phyloP scores from a whole-genome alignment of 208 protist species.

The Novymonas esmeraldas region DNA sequence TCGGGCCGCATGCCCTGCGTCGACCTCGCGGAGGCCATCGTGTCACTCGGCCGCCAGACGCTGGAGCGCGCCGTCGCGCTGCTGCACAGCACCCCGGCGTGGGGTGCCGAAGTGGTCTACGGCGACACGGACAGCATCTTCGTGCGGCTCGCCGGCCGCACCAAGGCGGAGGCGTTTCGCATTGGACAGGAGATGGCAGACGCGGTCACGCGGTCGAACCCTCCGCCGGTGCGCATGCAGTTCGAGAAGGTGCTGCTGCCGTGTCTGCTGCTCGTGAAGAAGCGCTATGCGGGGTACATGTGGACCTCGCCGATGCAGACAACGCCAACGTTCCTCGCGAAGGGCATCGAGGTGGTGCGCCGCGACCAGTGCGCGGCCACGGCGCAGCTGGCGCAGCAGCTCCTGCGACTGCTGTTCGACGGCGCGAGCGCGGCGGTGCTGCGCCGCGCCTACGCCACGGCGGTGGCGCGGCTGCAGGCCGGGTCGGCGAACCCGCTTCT shows the following conservation, averaged over 20 bases:
- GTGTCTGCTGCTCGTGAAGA: conserved; percentile 99
- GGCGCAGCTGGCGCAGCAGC: conserved; percentile 29
- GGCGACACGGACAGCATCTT: conserved; percentile 99
- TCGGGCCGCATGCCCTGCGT: conserved; percentile 99
- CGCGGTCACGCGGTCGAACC: conserved; percentile 94
- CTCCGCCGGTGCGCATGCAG: conserved; percentile 97
- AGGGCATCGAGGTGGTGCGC: conserved; percentile 98
- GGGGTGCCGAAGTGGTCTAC: conserved; percentile 98
- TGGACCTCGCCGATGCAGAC: conserved; percentile 96
- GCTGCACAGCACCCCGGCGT: conserved; percentile 95
- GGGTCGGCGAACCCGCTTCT: conserved; percentile 54
- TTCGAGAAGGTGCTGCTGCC: conserved; percentile 99
- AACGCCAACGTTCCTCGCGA: conserved; percentile 97
- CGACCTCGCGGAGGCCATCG: conserved; percentile 95
- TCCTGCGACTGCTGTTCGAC: conserved; percentile 66
- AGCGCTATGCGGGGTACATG: conserved; percentile 99
- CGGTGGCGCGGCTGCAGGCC: conserved; percentile 54
- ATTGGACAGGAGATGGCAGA: conserved; percentile 79
- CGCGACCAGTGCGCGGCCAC: conserved; percentile 98
- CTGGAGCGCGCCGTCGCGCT: conserved; percentile 96
- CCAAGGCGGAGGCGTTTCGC: conserved; percentile 60
- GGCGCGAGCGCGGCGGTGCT: conserved; percentile 34
- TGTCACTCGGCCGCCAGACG: conserved; percentile 98
- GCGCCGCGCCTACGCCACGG: conserved; percentile 30
- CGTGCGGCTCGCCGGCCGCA: conserved; percentile 78